Evolutionary conservation across 2,329 filamentous ascomycete genomes (phyloP), one percentile per base, ranked within the genome.

Genomic region (Massarina eburnea): DNA sequence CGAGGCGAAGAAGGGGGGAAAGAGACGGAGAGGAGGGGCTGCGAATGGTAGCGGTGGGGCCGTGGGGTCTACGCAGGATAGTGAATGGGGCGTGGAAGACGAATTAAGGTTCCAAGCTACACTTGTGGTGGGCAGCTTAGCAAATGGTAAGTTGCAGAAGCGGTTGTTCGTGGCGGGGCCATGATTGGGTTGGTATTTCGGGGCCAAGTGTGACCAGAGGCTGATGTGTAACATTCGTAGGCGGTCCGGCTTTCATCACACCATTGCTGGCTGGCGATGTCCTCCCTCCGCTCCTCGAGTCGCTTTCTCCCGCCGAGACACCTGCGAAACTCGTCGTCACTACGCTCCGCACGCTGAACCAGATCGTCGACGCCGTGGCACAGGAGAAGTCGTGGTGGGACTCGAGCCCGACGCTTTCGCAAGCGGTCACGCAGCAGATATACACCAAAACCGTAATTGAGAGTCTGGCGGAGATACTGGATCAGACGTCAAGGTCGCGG

Each of bases 41-140:
- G 61, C 35, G 51, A 41, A 55, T 6, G 45, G 43, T 21, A 54
- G 32, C 9, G 43, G 47, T 9, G 43, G 45, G 17, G 21, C 27
- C 18, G 58, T 63, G 20, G 55, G 64, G 34, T 54, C 57, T 39
- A 51, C 65, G 20, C 19, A 24, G 26, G 20, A 26, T 15, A 12
- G 20, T 15, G 64, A 71, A 10, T 71, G 84, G 54, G 78, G 76
- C 2, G 80, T 84, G 9, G 83, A 88, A 48, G 85, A 91, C 45
- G 78, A 81, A 35, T 78, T 85, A 38, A 82, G 83, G 55, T 75
- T 94, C 45, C 89, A 95, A 67, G 86, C 88, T n/a, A 80, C 91
- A 30, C 84, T 95, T 53, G 80, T 96, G n/a, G 75, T 95, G 27
- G 85, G 86, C 37, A 94, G 89, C 68, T 82, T 97, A 63, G 89